Percentiles rank a stretch among this genome's conserved stretches.
These are phyloP conservation scores for Clonostachys byssicola DNA, from an alignment of 2,329 filamentous ascomycete species.

Conservation along the genomic window DNA sequence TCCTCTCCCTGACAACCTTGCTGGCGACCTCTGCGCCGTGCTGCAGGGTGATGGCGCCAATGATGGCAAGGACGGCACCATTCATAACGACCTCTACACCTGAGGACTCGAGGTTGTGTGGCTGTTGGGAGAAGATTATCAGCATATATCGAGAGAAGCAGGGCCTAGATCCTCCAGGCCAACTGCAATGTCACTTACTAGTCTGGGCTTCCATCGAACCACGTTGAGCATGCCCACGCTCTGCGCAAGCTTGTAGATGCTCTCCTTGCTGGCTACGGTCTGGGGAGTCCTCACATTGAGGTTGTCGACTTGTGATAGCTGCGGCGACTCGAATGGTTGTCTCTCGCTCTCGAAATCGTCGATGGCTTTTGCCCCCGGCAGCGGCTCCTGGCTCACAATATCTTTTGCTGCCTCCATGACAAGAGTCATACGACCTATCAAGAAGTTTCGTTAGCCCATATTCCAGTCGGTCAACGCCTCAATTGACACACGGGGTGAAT, in stretches of 20 bases:
- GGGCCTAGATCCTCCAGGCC: neutral
- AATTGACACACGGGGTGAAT: too few relatives aligned
- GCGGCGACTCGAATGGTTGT: conserved; percentile 64
- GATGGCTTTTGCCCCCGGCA: conserved; percentile 12
- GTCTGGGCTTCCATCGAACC: conserved; percentile 82
- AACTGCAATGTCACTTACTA: conserved; percentile 49
- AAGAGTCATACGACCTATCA: conserved; percentile 26
- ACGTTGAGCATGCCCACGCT: conserved; percentile 70
- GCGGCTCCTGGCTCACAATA: conserved; percentile 25
- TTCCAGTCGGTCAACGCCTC: neutral
- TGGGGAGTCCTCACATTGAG: conserved; percentile 58
- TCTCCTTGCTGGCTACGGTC: conserved; percentile 58
- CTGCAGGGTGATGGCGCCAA: conserved; percentile 87
- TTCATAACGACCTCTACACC: conserved; percentile 73
- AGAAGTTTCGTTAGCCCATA: neutral
- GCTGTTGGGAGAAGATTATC: conserved; percentile 25
- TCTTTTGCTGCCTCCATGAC: conserved; percentile 31
- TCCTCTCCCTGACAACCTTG: conserved; percentile 69
- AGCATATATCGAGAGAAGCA: neutral
- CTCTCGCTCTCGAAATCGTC: conserved; percentile 48
- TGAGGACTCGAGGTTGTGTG: conserved; percentile 65
- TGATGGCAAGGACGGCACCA: conserved; percentile 76
- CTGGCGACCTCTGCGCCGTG: conserved; percentile 76
- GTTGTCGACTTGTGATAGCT: conserved; percentile 70
- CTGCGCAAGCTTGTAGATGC: conserved; percentile 63